Conservation (phyloP, 768 basidiomycete genomes). For the Boletus tylopilopsis region DNA sequence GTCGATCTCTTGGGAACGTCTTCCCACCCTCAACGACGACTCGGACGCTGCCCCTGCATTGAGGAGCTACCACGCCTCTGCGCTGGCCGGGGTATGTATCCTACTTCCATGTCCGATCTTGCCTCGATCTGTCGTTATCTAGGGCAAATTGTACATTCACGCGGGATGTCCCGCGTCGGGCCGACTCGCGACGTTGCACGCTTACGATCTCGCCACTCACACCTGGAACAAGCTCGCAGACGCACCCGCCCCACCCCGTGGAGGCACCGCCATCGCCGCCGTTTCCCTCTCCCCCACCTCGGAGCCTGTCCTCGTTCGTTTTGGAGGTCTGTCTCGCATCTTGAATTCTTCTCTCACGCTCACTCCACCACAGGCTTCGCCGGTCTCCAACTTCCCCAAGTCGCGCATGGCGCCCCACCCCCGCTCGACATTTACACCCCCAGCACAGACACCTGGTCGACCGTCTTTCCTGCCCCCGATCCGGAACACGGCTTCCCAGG, state of each 20-base stretch:
- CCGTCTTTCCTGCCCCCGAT: slow-evolving; percentile 23
- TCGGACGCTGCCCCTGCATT: slow-evolving; percentile 27
- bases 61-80: slow-evolving; percentile 37
- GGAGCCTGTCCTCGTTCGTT: slow-evolving; percentile 33
- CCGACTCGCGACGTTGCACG: slow-evolving; percentile 31
- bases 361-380: slow-evolving; percentile 28
- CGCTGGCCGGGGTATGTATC: slow-evolving; percentile 24
- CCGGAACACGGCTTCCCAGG: slow-evolving; percentile 29
- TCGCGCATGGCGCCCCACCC: slow-evolving; percentile 6
- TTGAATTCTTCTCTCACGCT: not conserved
- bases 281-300: slow-evolving; percentile 14
- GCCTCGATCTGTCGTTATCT: no score
- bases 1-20: slow-evolving; percentile 28
- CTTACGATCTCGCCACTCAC: slow-evolving; percentile 27
- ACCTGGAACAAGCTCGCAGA: slow-evolving; percentile 32
- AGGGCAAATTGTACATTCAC: slow-evolving; percentile 30
- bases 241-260: slow-evolving; percentile 37
- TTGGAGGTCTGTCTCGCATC: slow-evolving; percentile 25
- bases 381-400: slow-evolving; percentile 25
- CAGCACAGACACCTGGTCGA: slow-evolving; percentile 20
- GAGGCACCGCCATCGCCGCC: slow-evolving; percentile 38
- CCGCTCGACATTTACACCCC: slow-evolving; percentile 36
- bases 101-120: no score
- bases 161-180: slow-evolving; percentile 39
- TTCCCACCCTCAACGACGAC: slow-evolving; percentile 26